Evolutionary conservation across 352 stramenopile species (phyloP).

Genomic region (Phytophthora syringae): DNA sequence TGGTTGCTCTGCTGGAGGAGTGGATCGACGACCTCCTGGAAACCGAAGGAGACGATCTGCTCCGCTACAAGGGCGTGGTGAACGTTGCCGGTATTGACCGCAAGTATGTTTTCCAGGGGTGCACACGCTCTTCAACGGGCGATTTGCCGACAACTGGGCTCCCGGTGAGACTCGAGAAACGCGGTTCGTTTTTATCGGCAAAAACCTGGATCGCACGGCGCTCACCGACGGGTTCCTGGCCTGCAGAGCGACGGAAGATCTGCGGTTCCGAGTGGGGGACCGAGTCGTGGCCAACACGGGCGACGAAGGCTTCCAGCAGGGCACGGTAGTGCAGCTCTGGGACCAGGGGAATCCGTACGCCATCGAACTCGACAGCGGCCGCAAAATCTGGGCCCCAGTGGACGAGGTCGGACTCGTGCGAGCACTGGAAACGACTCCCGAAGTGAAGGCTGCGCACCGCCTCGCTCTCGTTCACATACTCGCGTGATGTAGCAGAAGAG

Average conservation of each 20-base stretch:
- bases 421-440: conserved; percentile 20
- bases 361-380: conserved; percentile 45
- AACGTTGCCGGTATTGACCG: conserved; percentile 92
- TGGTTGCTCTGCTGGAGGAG: conserved; percentile 94
- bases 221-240: conserved; percentile 56
- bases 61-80: conserved; percentile 95
- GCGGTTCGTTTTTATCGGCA: conserved; percentile 97
- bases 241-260: conserved; percentile 38
- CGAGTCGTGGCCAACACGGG: conserved; percentile 46
- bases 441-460: conserved; percentile 17
- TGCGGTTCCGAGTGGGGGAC: conserved; percentile 56
- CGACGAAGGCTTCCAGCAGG: conserved; percentile 44
- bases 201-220: conserved; percentile 74
- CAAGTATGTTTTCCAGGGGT: conserved; percentile 97
- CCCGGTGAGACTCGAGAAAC: conserved; percentile 81
- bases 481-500: conserved; percentile 4
- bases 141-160: conserved; percentile 85
- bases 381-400: conserved; percentile 52
- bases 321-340: conserved; percentile 51
- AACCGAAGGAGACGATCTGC: conserved; percentile 90
- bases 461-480: conserved; percentile 37
- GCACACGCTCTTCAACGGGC: conserved; percentile 96
- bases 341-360: conserved; percentile 59
- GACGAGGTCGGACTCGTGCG: conserved; percentile 48
- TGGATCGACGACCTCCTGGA: conserved; percentile 96